These are phyloP conservation scores for Pyrenophora graminea DNA, from an alignment of 2,329 filamentous ascomycete genomes.

Conservation along the genomic window DNA sequence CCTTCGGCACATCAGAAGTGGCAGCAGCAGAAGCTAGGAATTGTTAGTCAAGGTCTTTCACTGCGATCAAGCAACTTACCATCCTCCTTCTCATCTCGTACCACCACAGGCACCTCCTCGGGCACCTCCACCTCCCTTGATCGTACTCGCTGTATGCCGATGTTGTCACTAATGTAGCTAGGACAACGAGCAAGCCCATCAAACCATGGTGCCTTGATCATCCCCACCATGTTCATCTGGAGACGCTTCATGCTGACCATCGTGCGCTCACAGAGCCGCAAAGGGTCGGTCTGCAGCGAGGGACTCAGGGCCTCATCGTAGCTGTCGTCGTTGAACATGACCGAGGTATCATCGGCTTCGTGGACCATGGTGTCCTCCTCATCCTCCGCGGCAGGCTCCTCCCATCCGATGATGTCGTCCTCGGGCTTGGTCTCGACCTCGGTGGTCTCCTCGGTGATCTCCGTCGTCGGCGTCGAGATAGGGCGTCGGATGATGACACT, in stretches of 20 bases:
- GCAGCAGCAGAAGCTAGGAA: too few species aligned
- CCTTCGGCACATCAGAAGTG: too few species aligned
- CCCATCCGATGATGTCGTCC: not conserved
- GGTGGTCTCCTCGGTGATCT: not conserved
- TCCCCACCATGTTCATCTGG: not conserved
- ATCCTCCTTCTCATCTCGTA: too few species aligned
- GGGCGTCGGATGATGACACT: not conserved
- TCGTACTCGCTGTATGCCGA: not conserved
- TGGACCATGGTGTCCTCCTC: not conserved
- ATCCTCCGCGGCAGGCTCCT: not conserved
- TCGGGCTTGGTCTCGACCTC: not conserved
- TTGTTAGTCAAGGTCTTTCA: not conserved
- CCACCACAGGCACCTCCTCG: not conserved
- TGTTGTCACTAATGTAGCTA: not conserved
- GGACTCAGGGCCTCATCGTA: conserved; percentile 9
- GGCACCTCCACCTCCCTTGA: not conserved
- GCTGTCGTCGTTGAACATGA: conserved; percentile 13
- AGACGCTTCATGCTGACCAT: not conserved
- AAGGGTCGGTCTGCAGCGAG: not conserved
- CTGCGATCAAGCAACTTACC: too few species aligned
- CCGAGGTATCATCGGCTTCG: conserved; percentile 1
- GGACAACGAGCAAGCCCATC: not conserved
- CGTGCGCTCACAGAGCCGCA: not conserved
- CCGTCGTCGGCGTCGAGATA: not conserved
- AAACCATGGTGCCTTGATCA: not conserved